These are phyloP conservation scores for Microbotryum lychnidis-dioicae DNA, from an alignment of 1,284 basidiomycete genomes.

Conservation along the genomic window DNA sequence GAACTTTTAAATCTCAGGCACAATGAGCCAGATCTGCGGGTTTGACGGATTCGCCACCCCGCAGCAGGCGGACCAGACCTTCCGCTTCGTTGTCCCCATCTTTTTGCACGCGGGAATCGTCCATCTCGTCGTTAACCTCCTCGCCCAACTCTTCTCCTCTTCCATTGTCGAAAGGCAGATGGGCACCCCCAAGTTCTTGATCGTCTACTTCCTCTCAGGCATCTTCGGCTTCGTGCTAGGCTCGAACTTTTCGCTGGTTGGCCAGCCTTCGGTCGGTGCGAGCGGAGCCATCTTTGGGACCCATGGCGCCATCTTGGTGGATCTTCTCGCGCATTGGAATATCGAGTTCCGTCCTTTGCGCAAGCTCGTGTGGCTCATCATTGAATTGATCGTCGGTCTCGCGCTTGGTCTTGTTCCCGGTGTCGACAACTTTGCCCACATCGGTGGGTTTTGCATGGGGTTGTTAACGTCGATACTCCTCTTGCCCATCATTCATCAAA, in stretches of 20 bases:
- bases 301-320: slow-evolving; percentile 68
- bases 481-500: slow-evolving; percentile 74
- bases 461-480: slow-evolving; percentile 66
- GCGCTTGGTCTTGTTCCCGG: slow-evolving; percentile 72
- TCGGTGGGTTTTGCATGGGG: slow-evolving; percentile 53
- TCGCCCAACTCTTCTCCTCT: slow-evolving; percentile 71
- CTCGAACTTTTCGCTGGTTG: slow-evolving; percentile 78
- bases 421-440: slow-evolving; percentile 45
- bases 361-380: slow-evolving; percentile 68
- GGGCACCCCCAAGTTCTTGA: slow-evolving; percentile 39
- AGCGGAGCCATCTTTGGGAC: slow-evolving; percentile 90
- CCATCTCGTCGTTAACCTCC: slow-evolving; percentile 78
- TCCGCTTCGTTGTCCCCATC: slow-evolving; percentile 52
- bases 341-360: slow-evolving; percentile 69
- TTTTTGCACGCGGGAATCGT: slow-evolving; percentile 89
- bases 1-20: slow-evolving; percentile 54
- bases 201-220: slow-evolving; percentile 33
- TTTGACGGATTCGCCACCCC: slow-evolving; percentile 67
- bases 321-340: slow-evolving; percentile 85
- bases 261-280: slow-evolving; percentile 85
- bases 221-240: slow-evolving; percentile 52
- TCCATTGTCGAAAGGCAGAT: slow-evolving; percentile 69
- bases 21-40: slow-evolving; percentile 75
- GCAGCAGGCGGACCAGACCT: slow-evolving; percentile 69
- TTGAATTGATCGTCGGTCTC: slow-evolving; percentile 76